These are phyloP conservation scores for Epithele typhae DNA, from an alignment of 768 basidiomycete genomes.

Conservation along the genomic window DNA sequence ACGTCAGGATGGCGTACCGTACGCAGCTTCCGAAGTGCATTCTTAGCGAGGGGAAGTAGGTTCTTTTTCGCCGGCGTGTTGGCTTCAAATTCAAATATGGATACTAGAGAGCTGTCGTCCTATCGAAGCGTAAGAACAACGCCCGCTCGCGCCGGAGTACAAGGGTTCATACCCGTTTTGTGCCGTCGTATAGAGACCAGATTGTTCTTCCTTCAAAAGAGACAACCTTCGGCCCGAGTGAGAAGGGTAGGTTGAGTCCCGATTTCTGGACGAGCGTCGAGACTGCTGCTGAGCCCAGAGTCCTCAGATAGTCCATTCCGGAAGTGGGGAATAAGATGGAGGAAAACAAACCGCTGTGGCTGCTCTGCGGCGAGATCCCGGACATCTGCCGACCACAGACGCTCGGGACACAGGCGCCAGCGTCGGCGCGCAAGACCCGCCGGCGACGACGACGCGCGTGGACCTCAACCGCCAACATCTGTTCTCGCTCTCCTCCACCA, in stretches of 20 bases:
- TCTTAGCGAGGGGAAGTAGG: conserved; percentile 74
- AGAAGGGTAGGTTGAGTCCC: conserved; percentile 85
- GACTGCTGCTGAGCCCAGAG: conserved; percentile 79
- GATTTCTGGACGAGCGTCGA: conserved; percentile 92
- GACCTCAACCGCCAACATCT: neutral
- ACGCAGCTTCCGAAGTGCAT: conserved; percentile 85
- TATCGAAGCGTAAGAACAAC: conserved; percentile 31
- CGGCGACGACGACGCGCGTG: neutral
- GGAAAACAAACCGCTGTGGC: neutral
- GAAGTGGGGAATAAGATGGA: neutral
- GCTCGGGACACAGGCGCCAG: too few species aligned
- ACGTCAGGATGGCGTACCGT: conserved; percentile 94
- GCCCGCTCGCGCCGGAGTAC: neutral
- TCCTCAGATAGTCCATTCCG: conserved; percentile 80
- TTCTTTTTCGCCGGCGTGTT: conserved; percentile 55
- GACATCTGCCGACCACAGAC: conserved; percentile 3
- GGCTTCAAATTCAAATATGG: conserved; percentile 90
- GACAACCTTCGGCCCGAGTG: conserved; percentile 68
- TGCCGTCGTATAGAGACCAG: conserved; percentile 85
- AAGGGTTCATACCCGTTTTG: conserved; percentile 62
- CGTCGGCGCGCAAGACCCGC: too few species aligned
- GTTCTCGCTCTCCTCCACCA: neutral
- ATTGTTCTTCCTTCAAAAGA: conserved; percentile 65
- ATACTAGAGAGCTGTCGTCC: conserved; percentile 86
- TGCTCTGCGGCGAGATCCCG: too few species aligned